Base-by-base conservation (phyloP, 2,329 filamentous ascomycete genomes). In the Lomentospora prolificans region DNA sequence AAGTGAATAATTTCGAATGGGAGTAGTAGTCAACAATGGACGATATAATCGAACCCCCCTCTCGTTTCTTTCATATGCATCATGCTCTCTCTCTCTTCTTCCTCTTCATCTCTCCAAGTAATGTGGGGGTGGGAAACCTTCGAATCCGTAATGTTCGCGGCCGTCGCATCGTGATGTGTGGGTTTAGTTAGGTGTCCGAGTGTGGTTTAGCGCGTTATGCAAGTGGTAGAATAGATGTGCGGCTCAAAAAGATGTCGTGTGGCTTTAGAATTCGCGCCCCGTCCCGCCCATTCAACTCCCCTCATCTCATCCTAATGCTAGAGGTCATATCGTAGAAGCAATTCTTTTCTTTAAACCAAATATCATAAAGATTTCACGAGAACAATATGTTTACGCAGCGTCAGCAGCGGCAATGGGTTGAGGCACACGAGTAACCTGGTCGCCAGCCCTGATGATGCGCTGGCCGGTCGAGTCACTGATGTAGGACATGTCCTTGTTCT, bases 401-500 rank as follows among this genome's bases (percentile, higher is more conserved):
- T 90, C 90, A 58, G 91, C 91, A 63, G 85, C 91, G 60, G 86
- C 83, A 56, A 89, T 82, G 48, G 91, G 90, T 69, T 90, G 84
- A 19, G 84, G 75, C 53, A 95, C 82, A 72, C 89, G 90, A 63
- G 91, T 96, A 58, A 89, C 81, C 74, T 96, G 91, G 64, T 83
- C 78, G 55, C 90, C 90, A 61, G 91, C 90, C 61, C 91, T 86
- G 65, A 95, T 82, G 63, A 96, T 90, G 61, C 87, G 85, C 70
- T 89, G 81, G 53, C 90, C 91, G 55, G 82, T 77, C 14, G 84
- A 87, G 68, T 96, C 91, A 69, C 89, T 90, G 69, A 89, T 81
- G 62, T 87, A 85, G 57, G 85, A 82, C 57, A 88, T 79, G 64
- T 91, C 88, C 77, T 92, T 91, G 77, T 87, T 89, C 73, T 91